phyloP scores from a whole-genome alignment of 306 rosid genomes.

The Abrus pulchellus region DNA sequence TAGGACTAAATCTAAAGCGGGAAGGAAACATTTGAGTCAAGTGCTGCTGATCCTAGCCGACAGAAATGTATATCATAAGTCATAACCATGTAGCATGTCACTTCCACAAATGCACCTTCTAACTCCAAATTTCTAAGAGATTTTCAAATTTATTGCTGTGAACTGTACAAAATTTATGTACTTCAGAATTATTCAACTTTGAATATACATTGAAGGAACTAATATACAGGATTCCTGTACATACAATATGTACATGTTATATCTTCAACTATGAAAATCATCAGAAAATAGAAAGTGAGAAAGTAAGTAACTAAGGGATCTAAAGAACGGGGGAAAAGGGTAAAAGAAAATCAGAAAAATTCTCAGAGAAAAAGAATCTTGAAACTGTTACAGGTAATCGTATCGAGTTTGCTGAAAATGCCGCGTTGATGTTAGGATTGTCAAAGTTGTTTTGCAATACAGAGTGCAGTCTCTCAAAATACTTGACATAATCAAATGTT shows the following conservation, averaged over 20 bases:
- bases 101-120: neutral
- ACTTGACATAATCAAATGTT: slow-evolving; percentile 41
- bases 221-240: slow-evolving; percentile 51
- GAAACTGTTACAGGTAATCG: neutral
- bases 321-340: neutral
- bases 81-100: neutral
- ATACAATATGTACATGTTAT: slow-evolving; percentile 40
- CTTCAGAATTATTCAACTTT: slow-evolving; percentile 25
- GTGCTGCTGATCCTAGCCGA: neutral
- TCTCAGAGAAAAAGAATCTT: slow-evolving; percentile 26
- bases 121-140: neutral
- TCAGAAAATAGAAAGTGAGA: neutral
- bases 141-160: neutral
- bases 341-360: neutral
- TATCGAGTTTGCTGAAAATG: slow-evolving; percentile 26
- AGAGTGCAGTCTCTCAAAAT: slow-evolving; percentile 14
- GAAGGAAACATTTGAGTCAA: too few species aligned
- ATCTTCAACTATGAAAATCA: slow-evolving; percentile 38
- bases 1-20: too few species aligned
- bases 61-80: too few species aligned
- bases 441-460: slow-evolving; percentile 32
- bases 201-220: slow-evolving; percentile 37
- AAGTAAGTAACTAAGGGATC: neutral
- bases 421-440: slow-evolving; percentile 28
- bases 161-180: slow-evolving; percentile 4